Evolutionary conservation across 257 asterid genomes (phyloP).

Genomic region (Petunia secreta): DNA sequence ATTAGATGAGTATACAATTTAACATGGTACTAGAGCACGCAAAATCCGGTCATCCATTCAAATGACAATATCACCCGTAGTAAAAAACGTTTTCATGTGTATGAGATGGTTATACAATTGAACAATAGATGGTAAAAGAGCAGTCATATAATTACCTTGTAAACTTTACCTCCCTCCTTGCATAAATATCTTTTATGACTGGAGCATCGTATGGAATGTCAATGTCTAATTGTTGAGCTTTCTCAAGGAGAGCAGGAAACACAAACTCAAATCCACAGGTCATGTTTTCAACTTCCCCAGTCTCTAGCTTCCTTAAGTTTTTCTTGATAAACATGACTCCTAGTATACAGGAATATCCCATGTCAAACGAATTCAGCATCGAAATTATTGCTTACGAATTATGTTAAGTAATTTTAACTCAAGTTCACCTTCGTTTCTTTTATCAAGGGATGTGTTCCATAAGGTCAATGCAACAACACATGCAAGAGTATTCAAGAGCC

Average conservation of each 20-base stretch:
- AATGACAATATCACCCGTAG: too few species aligned
- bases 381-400: too few species aligned
- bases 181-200: slow-evolving; percentile 29
- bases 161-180: slow-evolving; percentile 30
- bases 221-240: slow-evolving; percentile 38
- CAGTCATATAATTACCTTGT: slow-evolving; percentile 25
- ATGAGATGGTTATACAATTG: too few species aligned
- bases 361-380: too few species aligned
- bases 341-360: not conserved
- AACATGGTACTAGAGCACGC: too few species aligned
- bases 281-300: slow-evolving; percentile 35
- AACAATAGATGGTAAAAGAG: not conserved
- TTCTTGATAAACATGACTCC: slow-evolving; percentile 44
- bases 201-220: slow-evolving; percentile 37
- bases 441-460: slow-evolving; percentile 39
- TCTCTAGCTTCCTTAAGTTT: slow-evolving; percentile 32
- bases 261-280: slow-evolving; percentile 49
- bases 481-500: slow-evolving; percentile 48
- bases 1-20: too few species aligned
- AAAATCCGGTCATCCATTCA: too few species aligned
- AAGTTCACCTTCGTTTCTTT: slow-evolving; percentile 35
- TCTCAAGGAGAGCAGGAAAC: slow-evolving; percentile 45
- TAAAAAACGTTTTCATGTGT: too few species aligned
- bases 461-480: slow-evolving; percentile 48
- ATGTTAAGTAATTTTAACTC: too few species aligned